Evolutionary conservation across 176 grass and related monocot genomes (phyloP), one percentile per base, ranked within the genome.

Genomic region (Coix lacrymajobi): DNA sequence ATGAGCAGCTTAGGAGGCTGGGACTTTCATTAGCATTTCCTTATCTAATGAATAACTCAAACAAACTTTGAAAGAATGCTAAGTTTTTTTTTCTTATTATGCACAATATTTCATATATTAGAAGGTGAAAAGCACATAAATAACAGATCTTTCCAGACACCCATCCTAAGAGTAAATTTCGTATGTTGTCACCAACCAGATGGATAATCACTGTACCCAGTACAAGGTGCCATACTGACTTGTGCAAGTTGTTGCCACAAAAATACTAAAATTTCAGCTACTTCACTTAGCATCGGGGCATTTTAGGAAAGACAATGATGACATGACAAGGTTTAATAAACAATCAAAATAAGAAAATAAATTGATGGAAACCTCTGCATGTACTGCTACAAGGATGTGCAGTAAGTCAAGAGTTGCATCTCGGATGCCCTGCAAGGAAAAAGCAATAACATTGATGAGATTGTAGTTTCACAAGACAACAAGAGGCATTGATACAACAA

Each of bases 401-500:
- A 99, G 89, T 80, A 99, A 84, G 72, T 99, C 93, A 65, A 96
- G 89, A 78, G 93, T 93, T 92, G 93, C 93, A 87, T 99, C 96
- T 72, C 96, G 89, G 78, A 99, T 92, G 88, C 96, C 93, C 96
- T 99, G 89, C 70, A 71, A 92, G 39, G 81, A 83, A 60, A 88
- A 93, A 51, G 3, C 19, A 39, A 76, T 8, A 54, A 20, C 20
- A 37, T 62, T 89, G 30, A 66, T 89, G 30, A 45, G 34, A 87
- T 67, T 57, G 12, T 30, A 67, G 37, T 60, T 51, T 73, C 29
- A 25, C 62, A 73, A 77, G 43, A 69, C 58, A 71, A 64, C n/a
- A 68, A 17, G 69, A 61, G 11, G 58, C 54, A 71, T 36, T 57
- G 10, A 4, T 65, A 81, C 16, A 66, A 65, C 25, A 66, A 65